phyloP scores from a whole-genome alignment of 2,329 filamentous ascomycete genomes.

The Neurospora sp. region DNA sequence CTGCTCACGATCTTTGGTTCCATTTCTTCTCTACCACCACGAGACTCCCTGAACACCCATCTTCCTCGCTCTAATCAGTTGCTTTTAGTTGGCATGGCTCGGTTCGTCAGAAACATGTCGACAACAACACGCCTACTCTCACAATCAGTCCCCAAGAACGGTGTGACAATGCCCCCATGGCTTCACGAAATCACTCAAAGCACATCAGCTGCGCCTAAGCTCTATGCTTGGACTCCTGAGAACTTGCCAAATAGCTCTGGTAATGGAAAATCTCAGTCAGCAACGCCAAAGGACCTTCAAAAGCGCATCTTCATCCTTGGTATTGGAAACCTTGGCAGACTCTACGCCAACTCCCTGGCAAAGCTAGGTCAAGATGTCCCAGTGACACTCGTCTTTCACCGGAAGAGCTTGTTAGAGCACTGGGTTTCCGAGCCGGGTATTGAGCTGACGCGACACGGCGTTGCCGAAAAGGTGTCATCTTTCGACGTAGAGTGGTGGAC shows the following conservation, averaged over 20 bases:
- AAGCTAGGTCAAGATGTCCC: conserved; percentile 52
- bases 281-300: background rate
- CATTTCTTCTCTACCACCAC: background rate
- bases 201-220: conserved; percentile 6
- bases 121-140: background rate
- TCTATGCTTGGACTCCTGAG: conserved; percentile 14
- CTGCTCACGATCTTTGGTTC: background rate
- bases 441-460: conserved; percentile 29
- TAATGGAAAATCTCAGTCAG: background rate
- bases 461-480: conserved; percentile 22
- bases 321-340: conserved; percentile 67
- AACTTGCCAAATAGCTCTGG: conserved; percentile 6
- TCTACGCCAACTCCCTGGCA: conserved; percentile 65
- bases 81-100: background rate
- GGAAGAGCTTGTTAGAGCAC: conserved; percentile 35
- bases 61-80: background rate
- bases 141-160: background rate
- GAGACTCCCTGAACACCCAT: background rate
- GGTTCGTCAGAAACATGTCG: background rate
- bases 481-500: conserved; percentile 48
- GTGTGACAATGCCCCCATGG: conserved; percentile 9
- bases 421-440: conserved; percentile 37
- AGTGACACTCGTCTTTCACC: conserved; percentile 71
- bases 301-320: conserved; percentile 68
- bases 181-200: conserved; percentile 5